Evolutionary conservation across 257 asterid species (phyloP).

Genomic region (Orobanche coerulescens): DNA sequence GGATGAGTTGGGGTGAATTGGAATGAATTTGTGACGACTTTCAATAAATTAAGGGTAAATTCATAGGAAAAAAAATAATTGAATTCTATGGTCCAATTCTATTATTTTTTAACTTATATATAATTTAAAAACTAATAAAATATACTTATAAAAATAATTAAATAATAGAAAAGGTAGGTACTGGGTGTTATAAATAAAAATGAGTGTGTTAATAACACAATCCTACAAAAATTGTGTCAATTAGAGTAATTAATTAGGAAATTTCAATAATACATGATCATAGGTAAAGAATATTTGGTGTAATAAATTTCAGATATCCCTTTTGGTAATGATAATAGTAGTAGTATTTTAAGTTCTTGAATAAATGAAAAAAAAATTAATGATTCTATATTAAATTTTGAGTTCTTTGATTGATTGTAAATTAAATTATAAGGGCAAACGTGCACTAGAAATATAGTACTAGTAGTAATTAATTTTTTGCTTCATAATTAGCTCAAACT

Average conservation of each 20-base stretch:
- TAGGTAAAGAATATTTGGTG: conserved; percentile 20
- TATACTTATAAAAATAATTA: too few species aligned
- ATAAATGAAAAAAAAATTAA: conserved; percentile 26
- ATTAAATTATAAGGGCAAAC: conserved; percentile 26
- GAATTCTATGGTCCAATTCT: too few species aligned
- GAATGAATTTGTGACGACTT: too few species aligned
- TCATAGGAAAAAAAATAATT: not conserved
- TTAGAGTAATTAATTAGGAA: conserved; percentile 12
- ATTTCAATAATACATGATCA: conserved; percentile 10
- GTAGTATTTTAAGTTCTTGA: conserved; percentile 16
- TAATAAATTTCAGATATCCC: conserved; percentile 14
- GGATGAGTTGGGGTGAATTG: too few species aligned
- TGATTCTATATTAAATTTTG: conserved; percentile 19
- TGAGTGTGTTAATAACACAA: too few species aligned
- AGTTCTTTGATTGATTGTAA: conserved; percentile 27
- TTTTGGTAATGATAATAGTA: not conserved
- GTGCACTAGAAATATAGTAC: conserved; percentile 20
- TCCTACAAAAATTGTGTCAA: too few species aligned
- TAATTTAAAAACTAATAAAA: too few species aligned
- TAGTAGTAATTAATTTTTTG: conserved; percentile 15
- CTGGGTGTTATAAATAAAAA: too few species aligned
- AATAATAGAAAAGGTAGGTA: too few species aligned
- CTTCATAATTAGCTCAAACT: conserved; percentile 25
- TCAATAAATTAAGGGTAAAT: conserved; percentile 14
- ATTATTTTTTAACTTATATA: too few species aligned